A percentile compares a stretch with the other conserved stretches of the same genome.
Conservation (phyloP, 129 eudicot species). For the Arctium lappa region DNA sequence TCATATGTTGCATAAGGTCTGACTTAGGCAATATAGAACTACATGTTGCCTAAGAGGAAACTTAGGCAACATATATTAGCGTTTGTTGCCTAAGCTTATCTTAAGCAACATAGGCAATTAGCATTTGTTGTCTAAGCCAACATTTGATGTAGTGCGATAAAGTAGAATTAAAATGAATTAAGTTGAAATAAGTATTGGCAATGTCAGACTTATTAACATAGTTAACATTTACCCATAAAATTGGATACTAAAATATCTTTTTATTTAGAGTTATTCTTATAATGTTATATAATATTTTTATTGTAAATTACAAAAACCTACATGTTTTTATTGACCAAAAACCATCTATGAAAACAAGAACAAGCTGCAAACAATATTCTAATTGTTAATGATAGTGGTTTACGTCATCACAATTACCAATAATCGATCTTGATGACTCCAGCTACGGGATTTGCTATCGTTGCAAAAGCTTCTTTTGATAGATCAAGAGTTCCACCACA, state of each 20-base stretch:
- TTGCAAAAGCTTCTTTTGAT: slow-evolving; percentile 46
- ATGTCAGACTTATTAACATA: too few relatives aligned
- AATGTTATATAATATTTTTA: background rate
- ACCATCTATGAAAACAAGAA: background rate
- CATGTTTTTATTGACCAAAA: background rate
- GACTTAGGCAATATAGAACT: too few relatives aligned
- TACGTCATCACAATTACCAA: background rate
- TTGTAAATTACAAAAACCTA: background rate
- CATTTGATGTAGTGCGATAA: too few relatives aligned
- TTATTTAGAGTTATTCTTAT: background rate
- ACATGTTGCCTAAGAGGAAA: too few relatives aligned
- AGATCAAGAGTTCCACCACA: slow-evolving; percentile 51
- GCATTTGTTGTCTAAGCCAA: too few relatives aligned
- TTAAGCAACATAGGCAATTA: too few relatives aligned
- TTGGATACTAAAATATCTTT: background rate
- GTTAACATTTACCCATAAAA: too few relatives aligned
- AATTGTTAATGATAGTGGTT: background rate
- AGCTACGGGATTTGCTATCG: slow-evolving; percentile 44
- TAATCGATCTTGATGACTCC: slow-evolving; percentile 41
- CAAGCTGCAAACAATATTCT: background rate
- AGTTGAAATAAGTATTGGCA: too few relatives aligned
- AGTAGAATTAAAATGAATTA: too few relatives aligned
- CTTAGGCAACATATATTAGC: too few relatives aligned
- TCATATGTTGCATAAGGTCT: too few relatives aligned
- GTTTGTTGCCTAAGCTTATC: too few relatives aligned